phyloP scores from a whole-genome alignment of 176 grass and related monocot species.

The Echinochloa phyllopogon region DNA sequence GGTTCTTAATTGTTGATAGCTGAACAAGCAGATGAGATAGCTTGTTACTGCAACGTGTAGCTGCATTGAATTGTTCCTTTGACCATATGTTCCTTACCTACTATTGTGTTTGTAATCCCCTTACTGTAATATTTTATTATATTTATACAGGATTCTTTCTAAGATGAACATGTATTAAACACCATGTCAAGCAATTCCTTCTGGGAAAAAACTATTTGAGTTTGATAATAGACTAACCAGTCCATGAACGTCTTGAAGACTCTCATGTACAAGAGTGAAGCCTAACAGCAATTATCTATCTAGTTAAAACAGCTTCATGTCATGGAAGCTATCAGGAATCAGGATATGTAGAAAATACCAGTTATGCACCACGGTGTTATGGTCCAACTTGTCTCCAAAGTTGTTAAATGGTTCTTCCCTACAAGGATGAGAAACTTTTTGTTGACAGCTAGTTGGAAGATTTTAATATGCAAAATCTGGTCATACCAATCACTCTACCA shows the following conservation, averaged over 20 bases:
- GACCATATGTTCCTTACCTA: background rate
- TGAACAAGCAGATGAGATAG: background rate
- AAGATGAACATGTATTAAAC: no score
- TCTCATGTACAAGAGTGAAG: no score
- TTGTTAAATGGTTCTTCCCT: constrained; percentile 97
- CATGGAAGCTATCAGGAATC: background rate
- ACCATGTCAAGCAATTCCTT: no score
- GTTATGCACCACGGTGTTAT: constrained; percentile 88
- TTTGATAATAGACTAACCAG: no score
- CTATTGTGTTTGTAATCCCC: no score
- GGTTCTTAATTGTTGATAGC: background rate
- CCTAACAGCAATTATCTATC: background rate
- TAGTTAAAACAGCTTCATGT: background rate
- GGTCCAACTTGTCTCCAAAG: constrained; percentile 78
- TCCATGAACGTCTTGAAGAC: no score
- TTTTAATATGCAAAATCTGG: constrained; percentile 17
- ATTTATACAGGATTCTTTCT: no score
- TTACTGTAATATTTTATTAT: background rate
- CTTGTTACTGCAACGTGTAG: background rate
- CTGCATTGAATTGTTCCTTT: background rate
- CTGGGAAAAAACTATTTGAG: no score
- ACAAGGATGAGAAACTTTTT: constrained; percentile 24
- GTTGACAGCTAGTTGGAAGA: background rate
- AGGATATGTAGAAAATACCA: constrained; percentile 61
- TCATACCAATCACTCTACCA: constrained; percentile 52